A percentile compares a stretch with the other conserved stretches of the same genome.
Conservation (phyloP, 148 eudicot genomes). For the Mesembryanthemum crystallinum region DNA sequence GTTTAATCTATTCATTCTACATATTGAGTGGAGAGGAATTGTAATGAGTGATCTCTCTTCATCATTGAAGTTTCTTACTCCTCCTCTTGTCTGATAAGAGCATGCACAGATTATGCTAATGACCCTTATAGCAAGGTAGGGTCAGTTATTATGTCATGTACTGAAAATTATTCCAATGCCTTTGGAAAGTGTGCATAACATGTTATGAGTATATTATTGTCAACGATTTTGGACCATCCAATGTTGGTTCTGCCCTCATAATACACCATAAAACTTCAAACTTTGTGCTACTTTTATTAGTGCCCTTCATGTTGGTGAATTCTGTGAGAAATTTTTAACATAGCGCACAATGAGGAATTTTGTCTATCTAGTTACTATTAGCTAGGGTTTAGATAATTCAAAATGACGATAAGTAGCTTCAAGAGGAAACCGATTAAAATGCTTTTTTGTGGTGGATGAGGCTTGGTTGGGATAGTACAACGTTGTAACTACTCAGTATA, state of each 20-base stretch:
- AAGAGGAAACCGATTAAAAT: too few relatives aligned
- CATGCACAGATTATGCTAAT: neutral
- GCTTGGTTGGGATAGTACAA: too few relatives aligned
- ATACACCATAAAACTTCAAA: neutral
- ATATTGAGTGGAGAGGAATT: neutral
- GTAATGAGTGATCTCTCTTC: neutral
- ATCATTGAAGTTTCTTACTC: neutral
- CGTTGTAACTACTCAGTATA: too few relatives aligned
- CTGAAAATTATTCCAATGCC: neutral
- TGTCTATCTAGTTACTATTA: too few relatives aligned
- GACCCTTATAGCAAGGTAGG: neutral
- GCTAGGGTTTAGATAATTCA: too few relatives aligned
- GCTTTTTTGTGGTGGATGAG: too few relatives aligned
- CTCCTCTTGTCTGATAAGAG: neutral
- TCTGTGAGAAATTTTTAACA: too few relatives aligned
- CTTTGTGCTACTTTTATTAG: neutral
- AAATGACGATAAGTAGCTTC: too few relatives aligned
- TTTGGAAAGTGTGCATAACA: neutral
- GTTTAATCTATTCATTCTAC: too few relatives aligned
- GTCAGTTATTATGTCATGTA: neutral
- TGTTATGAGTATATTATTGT: neutral
- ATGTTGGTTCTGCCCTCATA: neutral
- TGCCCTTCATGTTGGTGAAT: too few relatives aligned
- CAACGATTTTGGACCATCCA: neutral
- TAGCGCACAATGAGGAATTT: too few relatives aligned